These are phyloP conservation scores for Sugiyamaella lignohabitans DNA, from an alignment of 805 yeast species.

Conservation along the genomic window DNA sequence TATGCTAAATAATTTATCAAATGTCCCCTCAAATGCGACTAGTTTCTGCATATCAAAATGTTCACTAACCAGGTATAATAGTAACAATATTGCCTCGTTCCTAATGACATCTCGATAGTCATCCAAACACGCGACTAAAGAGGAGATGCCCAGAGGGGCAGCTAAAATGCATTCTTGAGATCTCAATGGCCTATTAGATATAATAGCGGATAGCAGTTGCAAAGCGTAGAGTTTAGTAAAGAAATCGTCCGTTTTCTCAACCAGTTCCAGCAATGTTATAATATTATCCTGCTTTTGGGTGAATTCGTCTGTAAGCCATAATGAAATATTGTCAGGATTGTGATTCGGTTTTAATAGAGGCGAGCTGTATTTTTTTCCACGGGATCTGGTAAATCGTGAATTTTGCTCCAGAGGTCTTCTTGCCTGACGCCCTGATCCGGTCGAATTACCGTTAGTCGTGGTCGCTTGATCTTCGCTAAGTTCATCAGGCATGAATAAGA, in stretches of 20 bases:
- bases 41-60: conserved; percentile 83
- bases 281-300: conserved; percentile 49
- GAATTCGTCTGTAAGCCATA: conserved; percentile 93
- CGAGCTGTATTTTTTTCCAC: conserved; percentile 25
- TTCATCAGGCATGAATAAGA: conserved; percentile 58
- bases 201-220: conserved; percentile 78
- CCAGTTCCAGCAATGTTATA: conserved; percentile 44
- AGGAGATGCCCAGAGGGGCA: conserved; percentile 74
- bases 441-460: conserved; percentile 30
- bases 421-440: conserved; percentile 71
- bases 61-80: conserved; percentile 75
- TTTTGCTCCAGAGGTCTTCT: conserved; percentile 25
- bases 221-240: conserved; percentile 74
- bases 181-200: conserved; percentile 64
- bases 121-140: conserved; percentile 55
- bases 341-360: conserved; percentile 42
- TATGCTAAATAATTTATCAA: conserved; percentile 73
- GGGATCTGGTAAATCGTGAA: conserved; percentile 45
- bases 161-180: conserved; percentile 68
- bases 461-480: conserved; percentile 27
- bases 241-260: conserved; percentile 51
- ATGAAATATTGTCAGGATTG: conserved; percentile 75
- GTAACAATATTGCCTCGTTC: conserved; percentile 72
- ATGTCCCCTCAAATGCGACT: conserved; percentile 90
- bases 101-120: conserved; percentile 77